Percentiles rank a stretch among this genome's conserved stretches.
Evolutionary conservation across 1,284 basidiomycete species (phyloP).

Genomic region (Cystobasidium pallidum): DNA sequence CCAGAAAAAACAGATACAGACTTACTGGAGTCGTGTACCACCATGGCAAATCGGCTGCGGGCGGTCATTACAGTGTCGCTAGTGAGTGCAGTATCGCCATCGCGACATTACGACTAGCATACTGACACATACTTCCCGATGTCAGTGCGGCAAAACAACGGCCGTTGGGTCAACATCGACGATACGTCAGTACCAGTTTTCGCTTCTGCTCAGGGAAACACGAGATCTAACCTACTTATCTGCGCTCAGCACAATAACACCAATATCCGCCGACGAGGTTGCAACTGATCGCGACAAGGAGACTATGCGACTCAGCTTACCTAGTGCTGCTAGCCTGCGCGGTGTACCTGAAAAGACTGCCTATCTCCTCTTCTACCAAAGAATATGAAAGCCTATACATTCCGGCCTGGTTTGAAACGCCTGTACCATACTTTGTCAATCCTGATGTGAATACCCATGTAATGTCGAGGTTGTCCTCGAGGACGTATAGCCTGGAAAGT

Average conservation of each 20-base stretch:
- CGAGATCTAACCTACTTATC: conserved; percentile 43
- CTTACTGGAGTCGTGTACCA: conserved; percentile 75
- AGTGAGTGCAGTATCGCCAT: conserved; percentile 75
- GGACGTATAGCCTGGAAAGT: too few species aligned
- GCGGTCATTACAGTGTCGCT: conserved; percentile 94
- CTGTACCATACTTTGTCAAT: background rate
- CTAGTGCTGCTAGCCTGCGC: conserved; percentile 63
- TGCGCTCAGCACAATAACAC: conserved; percentile 63
- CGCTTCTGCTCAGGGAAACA: background rate
- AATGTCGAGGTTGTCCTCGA: background rate
- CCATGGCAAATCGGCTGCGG: conserved; percentile 85
- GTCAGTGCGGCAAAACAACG: conserved; percentile 50
- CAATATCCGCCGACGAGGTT: conserved; percentile 76
- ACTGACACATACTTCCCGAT: conserved; percentile 48
- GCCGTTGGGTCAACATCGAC: conserved; percentile 87
- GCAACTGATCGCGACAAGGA: conserved; percentile 52
- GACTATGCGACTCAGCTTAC: conserved; percentile 53
- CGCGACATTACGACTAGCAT: conserved; percentile 47
- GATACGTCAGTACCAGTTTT: conserved; percentile 64
- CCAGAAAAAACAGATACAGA: conserved; percentile 20
- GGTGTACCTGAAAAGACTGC: conserved; percentile 63
- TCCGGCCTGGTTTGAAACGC: background rate
- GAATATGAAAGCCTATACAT: conserved; percentile 50
- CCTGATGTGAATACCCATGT: background rate
- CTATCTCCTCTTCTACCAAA: conserved; percentile 83